These are phyloP conservation scores for Pezicula rhizophila DNA, from an alignment of 2,329 filamentous ascomycete genomes.

Conservation along the genomic window DNA sequence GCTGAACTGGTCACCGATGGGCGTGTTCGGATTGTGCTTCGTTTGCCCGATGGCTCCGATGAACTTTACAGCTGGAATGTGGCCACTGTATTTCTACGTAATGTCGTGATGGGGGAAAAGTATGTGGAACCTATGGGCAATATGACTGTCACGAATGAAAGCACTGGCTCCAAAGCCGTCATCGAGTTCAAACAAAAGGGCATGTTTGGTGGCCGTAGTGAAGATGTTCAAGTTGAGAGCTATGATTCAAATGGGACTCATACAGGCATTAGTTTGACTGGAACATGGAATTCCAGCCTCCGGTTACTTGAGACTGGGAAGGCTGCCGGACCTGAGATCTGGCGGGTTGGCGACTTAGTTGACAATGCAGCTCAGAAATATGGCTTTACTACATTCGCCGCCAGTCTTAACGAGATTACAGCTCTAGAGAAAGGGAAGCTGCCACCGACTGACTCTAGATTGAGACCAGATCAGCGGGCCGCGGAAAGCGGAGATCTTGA, in stretches of 20 bases:
- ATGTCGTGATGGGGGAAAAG: conserved; percentile 96
- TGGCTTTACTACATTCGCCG: conserved; percentile 83
- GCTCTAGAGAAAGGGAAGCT: conserved; percentile 67
- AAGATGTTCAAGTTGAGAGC: conserved; percentile 77
- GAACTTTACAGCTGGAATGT: conserved; percentile 86
- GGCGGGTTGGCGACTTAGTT: conserved; percentile 73
- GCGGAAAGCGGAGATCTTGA: conserved; percentile 79
- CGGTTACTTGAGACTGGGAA: conserved; percentile 59
- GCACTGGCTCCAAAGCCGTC: conserved; percentile 73
- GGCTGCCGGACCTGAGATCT: conserved; percentile 61
- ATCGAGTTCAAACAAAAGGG: conserved; percentile 90
- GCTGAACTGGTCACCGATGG: conserved; percentile 93
- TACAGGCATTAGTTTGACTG: conserved; percentile 62
- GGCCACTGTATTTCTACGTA: conserved; percentile 85
- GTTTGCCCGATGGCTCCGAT: conserved; percentile 56
- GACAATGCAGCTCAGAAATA: conserved; percentile 75
- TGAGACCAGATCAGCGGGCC: conserved; percentile 82
- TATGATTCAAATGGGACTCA: conserved; percentile 60
- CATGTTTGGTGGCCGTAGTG: conserved; percentile 92
- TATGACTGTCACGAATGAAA: conserved; percentile 82
- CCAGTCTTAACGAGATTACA: conserved; percentile 82
- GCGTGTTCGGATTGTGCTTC: conserved; percentile 70
- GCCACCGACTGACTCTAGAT: conserved; percentile 73
- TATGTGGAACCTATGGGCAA: conserved; percentile 92
- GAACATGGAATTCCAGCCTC: conserved; percentile 79